Conservation (phyloP, 345 rosid species). For the Physaria fendleri region DNA sequence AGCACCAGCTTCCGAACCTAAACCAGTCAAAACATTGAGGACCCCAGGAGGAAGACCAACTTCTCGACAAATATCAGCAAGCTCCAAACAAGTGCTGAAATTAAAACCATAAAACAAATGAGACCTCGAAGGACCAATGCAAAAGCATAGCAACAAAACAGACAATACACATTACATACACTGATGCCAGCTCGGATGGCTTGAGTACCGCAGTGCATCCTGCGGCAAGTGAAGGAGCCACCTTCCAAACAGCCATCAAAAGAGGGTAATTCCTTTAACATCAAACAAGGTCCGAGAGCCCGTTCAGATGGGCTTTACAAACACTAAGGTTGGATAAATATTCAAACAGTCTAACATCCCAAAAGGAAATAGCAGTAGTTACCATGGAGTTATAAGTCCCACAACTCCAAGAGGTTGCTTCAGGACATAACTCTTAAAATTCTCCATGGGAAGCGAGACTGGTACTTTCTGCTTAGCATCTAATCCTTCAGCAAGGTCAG, state of each 20-base stretch:
- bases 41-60: slow-evolving; percentile 96
- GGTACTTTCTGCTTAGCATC: slow-evolving; percentile 86
- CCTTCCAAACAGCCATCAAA: slow-evolving; percentile 93
- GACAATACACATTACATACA: slow-evolving; percentile 39
- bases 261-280: slow-evolving; percentile 88
- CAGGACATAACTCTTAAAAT: slow-evolving; percentile 58
- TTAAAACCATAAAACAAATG: slow-evolving; percentile 1
- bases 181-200: slow-evolving; percentile 80
- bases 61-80: slow-evolving; percentile 78
- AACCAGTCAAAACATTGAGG: slow-evolving; percentile 78
- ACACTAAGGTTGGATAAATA: background rate
- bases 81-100: slow-evolving; percentile 93
- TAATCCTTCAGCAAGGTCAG: slow-evolving; percentile 90
- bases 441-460: slow-evolving; percentile 71
- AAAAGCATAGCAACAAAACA: background rate
- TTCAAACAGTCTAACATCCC: background rate
- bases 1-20: slow-evolving; percentile 93
- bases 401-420: slow-evolving; percentile 94
- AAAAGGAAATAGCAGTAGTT: background rate
- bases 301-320: background rate
- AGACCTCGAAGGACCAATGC: background rate
- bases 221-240: slow-evolving; percentile 96
- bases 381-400: slow-evolving; percentile 92
- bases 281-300: slow-evolving; percentile 17
- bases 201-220: slow-evolving; percentile 88